Percentiles rank a stretch among this genome's conserved stretches.
Conservation (phyloP, 2,329 filamentous ascomycete species). For the Aspergillus vadensis region DNA sequence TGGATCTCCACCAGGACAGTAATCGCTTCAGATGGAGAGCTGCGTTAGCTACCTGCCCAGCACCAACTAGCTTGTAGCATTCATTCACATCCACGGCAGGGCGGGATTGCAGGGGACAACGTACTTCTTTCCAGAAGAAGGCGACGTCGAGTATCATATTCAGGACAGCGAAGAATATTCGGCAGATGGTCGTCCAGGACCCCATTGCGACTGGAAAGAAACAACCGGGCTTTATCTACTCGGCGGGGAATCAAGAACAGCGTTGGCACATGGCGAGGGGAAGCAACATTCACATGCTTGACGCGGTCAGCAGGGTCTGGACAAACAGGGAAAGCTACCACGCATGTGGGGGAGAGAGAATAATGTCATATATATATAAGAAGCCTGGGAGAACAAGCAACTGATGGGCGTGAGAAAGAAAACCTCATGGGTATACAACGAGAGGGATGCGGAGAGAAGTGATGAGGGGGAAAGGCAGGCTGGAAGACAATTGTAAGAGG, state of each 20-base stretch:
- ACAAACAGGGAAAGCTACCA: neutral
- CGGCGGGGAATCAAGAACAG: neutral
- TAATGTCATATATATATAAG: neutral
- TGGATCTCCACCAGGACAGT: conserved; percentile 66
- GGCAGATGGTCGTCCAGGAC: conserved; percentile 29
- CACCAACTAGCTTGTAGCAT: neutral
- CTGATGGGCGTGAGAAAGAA: neutral
- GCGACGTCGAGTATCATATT: conserved; percentile 63
- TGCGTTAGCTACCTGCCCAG: neutral
- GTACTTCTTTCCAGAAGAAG: conserved; percentile 64
- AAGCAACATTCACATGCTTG: conserved; percentile 23
- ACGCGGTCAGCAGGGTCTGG: neutral
- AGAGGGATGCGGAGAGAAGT: neutral
- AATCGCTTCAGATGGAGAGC: conserved; percentile 58
- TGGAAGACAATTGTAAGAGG: neutral
- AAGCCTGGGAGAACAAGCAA: neutral
- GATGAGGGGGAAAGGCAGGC: neutral
- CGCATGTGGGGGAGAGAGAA: neutral
- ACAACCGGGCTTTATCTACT: neutral
- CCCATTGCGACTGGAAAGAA: conserved; percentile 20
- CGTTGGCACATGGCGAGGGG: conserved; percentile 9
- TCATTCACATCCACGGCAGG: neutral
- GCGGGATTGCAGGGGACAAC: conserved; percentile 16
- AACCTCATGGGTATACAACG: neutral
- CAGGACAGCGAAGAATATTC: conserved; percentile 48